phyloP scores from a whole-genome alignment of 352 stramenopile species.

The Pythium biforme region DNA sequence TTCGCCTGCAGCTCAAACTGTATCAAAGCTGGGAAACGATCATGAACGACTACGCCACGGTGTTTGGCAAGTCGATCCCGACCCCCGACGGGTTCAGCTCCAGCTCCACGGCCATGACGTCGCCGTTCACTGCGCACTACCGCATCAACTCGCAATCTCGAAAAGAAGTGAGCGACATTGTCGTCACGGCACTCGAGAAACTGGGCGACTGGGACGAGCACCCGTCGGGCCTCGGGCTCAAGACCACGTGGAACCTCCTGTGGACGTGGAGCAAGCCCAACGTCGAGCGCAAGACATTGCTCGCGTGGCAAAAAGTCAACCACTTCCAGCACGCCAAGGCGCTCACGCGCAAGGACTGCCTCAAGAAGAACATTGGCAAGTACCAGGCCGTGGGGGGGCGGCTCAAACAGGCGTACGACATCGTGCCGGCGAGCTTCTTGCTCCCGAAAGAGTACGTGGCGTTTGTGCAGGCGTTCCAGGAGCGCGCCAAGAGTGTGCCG shows the following conservation, averaged over 20 bases:
- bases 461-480: constrained; percentile 87
- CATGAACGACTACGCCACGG: constrained; percentile 85
- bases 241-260: constrained; percentile 90
- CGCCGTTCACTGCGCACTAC: constrained; percentile 57
- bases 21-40: constrained; percentile 83
- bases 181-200: constrained; percentile 61
- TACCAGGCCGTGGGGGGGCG: constrained; percentile 47
- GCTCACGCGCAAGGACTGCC: constrained; percentile 93
- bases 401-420: constrained; percentile 77
- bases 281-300: constrained; percentile 77
- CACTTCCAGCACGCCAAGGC: constrained; percentile 90
- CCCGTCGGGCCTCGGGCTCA: constrained; percentile 72
- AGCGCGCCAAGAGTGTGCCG: constrained; percentile 31
- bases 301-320: constrained; percentile 94
- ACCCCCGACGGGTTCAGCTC: constrained; percentile 11
- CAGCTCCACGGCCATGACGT: constrained; percentile 30
- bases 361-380: constrained; percentile 87
- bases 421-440: constrained; percentile 92
- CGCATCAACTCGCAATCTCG: constrained; percentile 78
- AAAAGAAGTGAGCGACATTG: constrained; percentile 82
- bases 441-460: constrained; percentile 91
- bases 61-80: constrained; percentile 57
- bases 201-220: constrained; percentile 72
- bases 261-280: constrained; percentile 90
- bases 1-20: constrained; percentile 72